These are phyloP conservation scores for Pseudotulostoma volvatum DNA, from an alignment of 495 filamentous ascomycete genomes.

Conservation along the genomic window DNA sequence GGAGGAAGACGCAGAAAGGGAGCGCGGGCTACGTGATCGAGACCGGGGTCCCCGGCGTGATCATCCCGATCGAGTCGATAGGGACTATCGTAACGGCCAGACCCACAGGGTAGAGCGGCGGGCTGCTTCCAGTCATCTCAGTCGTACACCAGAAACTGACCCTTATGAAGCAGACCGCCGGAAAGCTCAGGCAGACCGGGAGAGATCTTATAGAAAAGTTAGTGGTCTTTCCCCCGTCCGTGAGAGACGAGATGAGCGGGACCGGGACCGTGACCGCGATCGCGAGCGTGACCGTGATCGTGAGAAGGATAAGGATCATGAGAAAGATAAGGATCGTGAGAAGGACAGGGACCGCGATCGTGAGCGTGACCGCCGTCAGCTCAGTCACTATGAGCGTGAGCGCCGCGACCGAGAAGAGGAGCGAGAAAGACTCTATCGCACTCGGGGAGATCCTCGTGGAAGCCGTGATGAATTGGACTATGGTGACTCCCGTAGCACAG, in stretches of 20 bases:
- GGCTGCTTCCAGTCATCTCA: slow-evolving; percentile 39
- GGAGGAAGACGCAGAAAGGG: slow-evolving; percentile 68
- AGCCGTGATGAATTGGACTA: slow-evolving; percentile 73
- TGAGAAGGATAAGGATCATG: slow-evolving; percentile 14
- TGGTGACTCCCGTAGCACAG: slow-evolving; percentile 50
- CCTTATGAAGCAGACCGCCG: slow-evolving; percentile 78
- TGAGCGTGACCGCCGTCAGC: slow-evolving; percentile 29
- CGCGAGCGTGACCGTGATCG: slow-evolving; percentile 15
- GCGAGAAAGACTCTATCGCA: slow-evolving; percentile 67
- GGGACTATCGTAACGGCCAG: slow-evolving; percentile 36
- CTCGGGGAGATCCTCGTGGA: slow-evolving; percentile 59
- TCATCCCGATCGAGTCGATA: slow-evolving; percentile 28
- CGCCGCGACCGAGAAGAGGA: slow-evolving; percentile 70
- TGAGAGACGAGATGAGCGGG: slow-evolving; percentile 40
- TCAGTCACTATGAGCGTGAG: slow-evolving; percentile 50
- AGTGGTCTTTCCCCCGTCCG: slow-evolving; percentile 41
- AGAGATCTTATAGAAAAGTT: slow-evolving; percentile 69
- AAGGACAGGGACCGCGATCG: slow-evolving; percentile 38
- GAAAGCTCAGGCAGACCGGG: slow-evolving; percentile 72
- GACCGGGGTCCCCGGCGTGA: slow-evolving; percentile 21
- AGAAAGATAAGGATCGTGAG: slow-evolving; percentile 27
- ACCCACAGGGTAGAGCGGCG: slow-evolving; percentile 35
- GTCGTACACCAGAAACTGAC: slow-evolving; percentile 70
- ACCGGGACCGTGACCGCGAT: slow-evolving; percentile 34
- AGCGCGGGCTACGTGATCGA: slow-evolving; percentile 44